Conservation (phyloP, 768 basidiomycete genomes). For the Mycena vulgaris region DNA sequence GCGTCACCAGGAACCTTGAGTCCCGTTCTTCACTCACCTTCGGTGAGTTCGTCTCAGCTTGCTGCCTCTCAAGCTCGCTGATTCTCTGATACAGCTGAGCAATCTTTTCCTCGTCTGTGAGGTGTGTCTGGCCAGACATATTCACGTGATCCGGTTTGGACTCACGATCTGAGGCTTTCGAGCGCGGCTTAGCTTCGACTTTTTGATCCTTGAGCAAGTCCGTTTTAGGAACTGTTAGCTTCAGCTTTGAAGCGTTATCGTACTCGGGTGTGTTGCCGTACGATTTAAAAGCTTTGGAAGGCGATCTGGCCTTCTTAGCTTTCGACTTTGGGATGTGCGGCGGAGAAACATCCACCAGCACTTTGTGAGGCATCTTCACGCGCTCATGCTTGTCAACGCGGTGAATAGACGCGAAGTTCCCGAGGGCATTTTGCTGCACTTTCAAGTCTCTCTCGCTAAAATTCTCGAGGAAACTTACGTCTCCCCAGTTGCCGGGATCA, state of each 20-base stretch:
- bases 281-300: no score
- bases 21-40: no score
- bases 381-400: not conserved
- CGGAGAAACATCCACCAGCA: no score
- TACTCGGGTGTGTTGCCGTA: no score
- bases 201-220: not conserved
- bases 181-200: not conserved
- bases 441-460: not conserved
- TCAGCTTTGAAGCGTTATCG: no score
- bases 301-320: no score
- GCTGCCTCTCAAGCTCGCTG: constrained; percentile 4
- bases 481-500: constrained; percentile 14
- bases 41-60: not conserved
- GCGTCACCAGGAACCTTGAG: no score
- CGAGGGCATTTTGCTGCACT: not conserved
- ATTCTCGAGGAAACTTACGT: not conserved
- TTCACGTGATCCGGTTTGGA: not conserved
- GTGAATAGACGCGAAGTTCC: not conserved
- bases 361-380: no score
- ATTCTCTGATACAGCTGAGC: not conserved
- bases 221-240: no score
- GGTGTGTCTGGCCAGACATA: constrained; percentile 1
- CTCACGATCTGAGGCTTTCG: not conserved
- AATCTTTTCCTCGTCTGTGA: not conserved
- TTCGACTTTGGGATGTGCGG: no score